A percentile compares a stretch with the other conserved stretches of the same genome.
Evolutionary conservation across 495 filamentous ascomycete species (phyloP).

Genomic region (Talaromyces wortmannii): DNA sequence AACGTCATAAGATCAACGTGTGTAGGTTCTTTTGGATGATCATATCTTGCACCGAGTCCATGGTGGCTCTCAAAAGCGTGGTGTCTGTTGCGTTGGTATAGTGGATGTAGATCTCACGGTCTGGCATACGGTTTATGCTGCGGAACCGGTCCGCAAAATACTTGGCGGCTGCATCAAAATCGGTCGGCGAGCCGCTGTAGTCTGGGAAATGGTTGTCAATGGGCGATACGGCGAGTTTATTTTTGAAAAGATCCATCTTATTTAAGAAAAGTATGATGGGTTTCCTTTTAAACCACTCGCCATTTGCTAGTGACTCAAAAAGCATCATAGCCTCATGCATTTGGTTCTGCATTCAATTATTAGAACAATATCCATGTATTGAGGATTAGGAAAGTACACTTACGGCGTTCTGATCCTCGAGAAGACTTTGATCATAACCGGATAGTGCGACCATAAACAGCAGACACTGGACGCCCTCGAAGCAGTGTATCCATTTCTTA

Average conservation of each 20-base stretch:
- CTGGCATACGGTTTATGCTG: constrained; percentile 74
- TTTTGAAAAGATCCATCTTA: constrained; percentile 97
- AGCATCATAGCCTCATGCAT: constrained; percentile 99
- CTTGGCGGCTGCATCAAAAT: constrained; percentile 58
- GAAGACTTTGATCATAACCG: constrained; percentile 93
- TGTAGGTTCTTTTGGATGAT: constrained; percentile 98
- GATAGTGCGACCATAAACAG: constrained; percentile 95
- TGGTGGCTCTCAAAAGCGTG: constrained; percentile 92
- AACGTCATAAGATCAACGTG: constrained; percentile 78
- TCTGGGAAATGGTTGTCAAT: constrained; percentile 92
- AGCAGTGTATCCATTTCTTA: constrained; percentile 99
- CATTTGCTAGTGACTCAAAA: constrained; percentile 96
- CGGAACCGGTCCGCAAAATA: constrained; percentile 91
- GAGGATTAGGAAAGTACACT: constrained; percentile 21
- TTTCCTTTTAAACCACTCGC: constrained; percentile 94
- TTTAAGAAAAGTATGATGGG: constrained; percentile 97
- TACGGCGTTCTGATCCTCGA: constrained; percentile 96
- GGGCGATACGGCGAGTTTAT: constrained; percentile 73
- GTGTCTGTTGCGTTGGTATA: constrained; percentile 95
- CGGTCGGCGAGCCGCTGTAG: constrained; percentile 56
- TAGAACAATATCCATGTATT: not conserved
- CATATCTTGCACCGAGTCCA: constrained; percentile 97
- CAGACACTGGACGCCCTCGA: constrained; percentile 91
- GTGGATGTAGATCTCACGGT: constrained; percentile 88
- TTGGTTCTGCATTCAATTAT: constrained; percentile 65